Evolutionary conservation across 2,329 filamentous ascomycete species (phyloP), one percentile per base, ranked within the genome.

Genomic region (Parafenestella ontariensis): DNA sequence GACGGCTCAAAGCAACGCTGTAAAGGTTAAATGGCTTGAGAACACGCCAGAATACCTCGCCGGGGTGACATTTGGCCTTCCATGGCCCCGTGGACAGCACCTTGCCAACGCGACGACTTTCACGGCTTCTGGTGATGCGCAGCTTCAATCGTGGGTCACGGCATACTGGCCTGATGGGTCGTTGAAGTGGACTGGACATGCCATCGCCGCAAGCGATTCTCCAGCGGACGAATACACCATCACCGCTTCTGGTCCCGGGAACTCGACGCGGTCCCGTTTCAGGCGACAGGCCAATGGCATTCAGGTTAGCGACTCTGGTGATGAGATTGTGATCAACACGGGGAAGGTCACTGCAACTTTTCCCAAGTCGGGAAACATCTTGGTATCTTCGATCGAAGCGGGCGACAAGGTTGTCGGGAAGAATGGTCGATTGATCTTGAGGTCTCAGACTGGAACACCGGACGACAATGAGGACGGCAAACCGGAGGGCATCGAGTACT

Each of bases 101-200:
- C 66, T 67, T 40, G 69, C 74, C 13, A 72, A 76, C 34, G 59
- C 61, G 43, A 78, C 77, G 17, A 70, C 57, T 26, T 78, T 67
- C 58, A 68, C 52, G 29, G 57, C 61, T 45, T 75, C 65, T 1
- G 68, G 70, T 2, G 70, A 65, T 20, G 58, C 47, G 7, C 54
- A 67, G 13, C 66, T 84, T 6, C 80, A 86, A 55, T 83, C 84
- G 0, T 87, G 85, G 84, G 74, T 79, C 3, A 86, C 82, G 0
- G 83, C 81, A 0, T 85, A 83, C 65, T 87, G 85, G 85, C 78
- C 80, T 1, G 85, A 87, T 69, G 83, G 82, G 23, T 85, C 85
- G 0, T 76, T 86, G 48, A 87, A 87, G 64, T 87, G 85, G 85
- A 85, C 82, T 2, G 84, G 79, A 0, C 85, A 87, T 62, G 83